A percentile compares a stretch with the other conserved stretches of the same genome.
These are phyloP conservation scores for Exophiala sp. DNA, from an alignment of 2,329 filamentous ascomycete species.

Conservation along the genomic window DNA sequence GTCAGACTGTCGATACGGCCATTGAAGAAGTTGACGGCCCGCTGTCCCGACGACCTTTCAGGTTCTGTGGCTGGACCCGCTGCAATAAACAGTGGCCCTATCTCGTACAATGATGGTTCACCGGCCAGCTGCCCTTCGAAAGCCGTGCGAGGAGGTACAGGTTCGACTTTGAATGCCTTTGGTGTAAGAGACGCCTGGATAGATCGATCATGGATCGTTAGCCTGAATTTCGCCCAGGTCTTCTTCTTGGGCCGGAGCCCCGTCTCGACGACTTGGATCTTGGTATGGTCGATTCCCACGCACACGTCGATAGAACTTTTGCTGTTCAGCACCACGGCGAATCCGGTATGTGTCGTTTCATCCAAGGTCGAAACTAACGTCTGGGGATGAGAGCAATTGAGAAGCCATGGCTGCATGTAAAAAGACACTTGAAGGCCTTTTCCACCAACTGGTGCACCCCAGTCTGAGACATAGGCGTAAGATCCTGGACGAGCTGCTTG, in stretches of 20 bases:
- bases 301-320: neutral
- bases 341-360: neutral
- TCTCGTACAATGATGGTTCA: too few species aligned
- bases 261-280: too few species aligned
- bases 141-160: neutral
- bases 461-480: conserved; percentile 5
- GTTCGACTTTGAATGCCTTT: too few species aligned
- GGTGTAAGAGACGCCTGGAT: too few species aligned
- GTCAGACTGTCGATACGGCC: conserved; percentile 10
- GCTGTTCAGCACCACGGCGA: neutral
- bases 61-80: neutral
- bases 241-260: too few species aligned
- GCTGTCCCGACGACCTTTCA: too few species aligned
- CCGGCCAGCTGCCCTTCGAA: neutral
- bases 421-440: conserved; percentile 4
- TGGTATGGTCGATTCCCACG: too few species aligned
- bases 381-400: conserved; percentile 5
- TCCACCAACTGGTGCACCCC: neutral
- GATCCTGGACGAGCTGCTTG: conserved; percentile 16
- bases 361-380: conserved; percentile 13
- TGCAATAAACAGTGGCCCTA: neutral
- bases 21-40: conserved; percentile 9
- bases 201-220: too few species aligned
- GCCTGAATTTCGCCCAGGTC: too few species aligned
- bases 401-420: conserved; percentile 15